A percentile compares a stretch with the other conserved stretches of the same genome.
phyloP scores from a whole-genome alignment of 2,329 filamentous ascomycete genomes.

The Diatrype stigma region DNA sequence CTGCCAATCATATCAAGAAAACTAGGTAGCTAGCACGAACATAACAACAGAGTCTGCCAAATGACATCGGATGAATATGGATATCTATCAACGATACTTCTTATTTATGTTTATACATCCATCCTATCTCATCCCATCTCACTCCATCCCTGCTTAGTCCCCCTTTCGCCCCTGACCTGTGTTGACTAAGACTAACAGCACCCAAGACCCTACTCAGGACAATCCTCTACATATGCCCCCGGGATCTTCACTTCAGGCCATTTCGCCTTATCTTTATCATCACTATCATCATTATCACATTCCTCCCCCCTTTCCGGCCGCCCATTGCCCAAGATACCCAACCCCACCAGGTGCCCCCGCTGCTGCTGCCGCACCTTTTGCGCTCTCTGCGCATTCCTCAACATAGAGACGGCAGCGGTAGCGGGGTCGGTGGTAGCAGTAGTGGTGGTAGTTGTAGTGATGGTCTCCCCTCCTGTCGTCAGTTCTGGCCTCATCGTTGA shows the following conservation, averaged over 20 bases:
- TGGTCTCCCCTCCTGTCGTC: no score
- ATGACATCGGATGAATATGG: no score
- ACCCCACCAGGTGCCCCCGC: neutral
- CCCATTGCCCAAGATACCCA: neutral
- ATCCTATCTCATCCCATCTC: no score
- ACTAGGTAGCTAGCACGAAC: no score
- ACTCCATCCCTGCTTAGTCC: neutral
- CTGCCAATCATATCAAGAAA: no score
- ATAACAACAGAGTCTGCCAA: no score
- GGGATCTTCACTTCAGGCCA: slow-evolving; percentile 10
- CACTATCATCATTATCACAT: neutral
- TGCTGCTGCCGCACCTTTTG: slow-evolving; percentile 4
- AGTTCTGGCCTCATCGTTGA: slow-evolving; percentile 8
- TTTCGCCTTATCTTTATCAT: neutral
- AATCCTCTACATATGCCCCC: slow-evolving; percentile 6
- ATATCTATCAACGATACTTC: no score
- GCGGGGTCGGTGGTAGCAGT: neutral
- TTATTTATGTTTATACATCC: no score
- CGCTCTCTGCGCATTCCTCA: slow-evolving; percentile 7
- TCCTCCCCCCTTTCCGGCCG: neutral
- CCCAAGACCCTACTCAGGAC: neutral
- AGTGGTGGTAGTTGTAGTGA: neutral
- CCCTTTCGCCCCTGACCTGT: no score
- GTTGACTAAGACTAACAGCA: slow-evolving; percentile 10
- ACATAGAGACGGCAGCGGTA: slow-evolving; percentile 5